These are phyloP conservation scores for Penicilliopsis zonata DNA, from an alignment of 495 filamentous ascomycete species.

Conservation along the genomic window DNA sequence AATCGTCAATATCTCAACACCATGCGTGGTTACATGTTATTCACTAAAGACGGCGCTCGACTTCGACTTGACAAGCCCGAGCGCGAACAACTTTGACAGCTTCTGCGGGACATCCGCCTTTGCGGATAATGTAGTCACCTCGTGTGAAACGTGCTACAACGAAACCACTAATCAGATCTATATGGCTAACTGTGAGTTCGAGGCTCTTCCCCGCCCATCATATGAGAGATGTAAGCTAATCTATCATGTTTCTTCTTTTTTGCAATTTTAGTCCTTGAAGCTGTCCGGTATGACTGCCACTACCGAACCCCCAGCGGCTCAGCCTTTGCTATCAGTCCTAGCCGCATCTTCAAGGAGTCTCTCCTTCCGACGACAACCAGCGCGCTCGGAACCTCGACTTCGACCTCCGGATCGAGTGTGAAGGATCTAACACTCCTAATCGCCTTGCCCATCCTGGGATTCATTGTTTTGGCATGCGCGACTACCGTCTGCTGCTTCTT, in stretches of 20 bases:
- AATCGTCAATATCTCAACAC: slow-evolving; percentile 24
- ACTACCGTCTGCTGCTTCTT: slow-evolving; percentile 22
- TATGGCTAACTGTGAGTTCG: slow-evolving; percentile 36
- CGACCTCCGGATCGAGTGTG: slow-evolving; percentile 10
- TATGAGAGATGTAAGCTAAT: background rate
- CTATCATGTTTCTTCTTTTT: slow-evolving; percentile 1
- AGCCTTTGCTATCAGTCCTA: slow-evolving; percentile 30
- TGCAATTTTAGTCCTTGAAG: slow-evolving; percentile 36
- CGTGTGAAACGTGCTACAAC: slow-evolving; percentile 35
- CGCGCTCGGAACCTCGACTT: slow-evolving; percentile 12
- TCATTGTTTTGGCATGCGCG: slow-evolving; percentile 19
- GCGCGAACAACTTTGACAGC: slow-evolving; percentile 13
- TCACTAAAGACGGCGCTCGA: slow-evolving; percentile 22
- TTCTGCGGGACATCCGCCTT: slow-evolving; percentile 24
- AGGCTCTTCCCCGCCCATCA: background rate
- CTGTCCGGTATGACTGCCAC: slow-evolving; percentile 38
- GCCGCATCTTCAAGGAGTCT: slow-evolving; percentile 29
- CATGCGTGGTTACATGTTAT: slow-evolving; percentile 32
- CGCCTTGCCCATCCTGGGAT: slow-evolving; percentile 31
- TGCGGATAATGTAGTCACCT: slow-evolving; percentile 28
- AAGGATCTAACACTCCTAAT: slow-evolving; percentile 31
- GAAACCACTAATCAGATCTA: slow-evolving; percentile 29
- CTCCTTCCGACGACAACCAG: slow-evolving; percentile 25
- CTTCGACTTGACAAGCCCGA: slow-evolving; percentile 17
- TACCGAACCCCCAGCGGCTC: slow-evolving; percentile 19